Evolutionary conservation across 2,329 filamentous ascomycete genomes (phyloP), one percentile per base, ranked within the genome.

Genomic region (Aspergillus pseudoglaucus): DNA sequence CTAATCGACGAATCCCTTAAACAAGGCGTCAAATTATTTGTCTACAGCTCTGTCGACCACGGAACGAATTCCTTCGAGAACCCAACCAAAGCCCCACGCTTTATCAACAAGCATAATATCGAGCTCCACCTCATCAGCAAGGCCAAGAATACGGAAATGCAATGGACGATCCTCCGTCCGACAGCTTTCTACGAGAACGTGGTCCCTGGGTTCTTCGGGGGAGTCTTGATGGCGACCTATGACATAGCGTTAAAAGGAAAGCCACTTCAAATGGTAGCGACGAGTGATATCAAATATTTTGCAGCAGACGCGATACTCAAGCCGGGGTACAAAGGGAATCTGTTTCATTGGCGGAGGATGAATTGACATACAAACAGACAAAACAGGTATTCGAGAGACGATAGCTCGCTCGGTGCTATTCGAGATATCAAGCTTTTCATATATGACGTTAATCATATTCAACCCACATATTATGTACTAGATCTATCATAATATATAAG

Each of bases 1-100:
- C 66, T 87, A 6, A 70, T 85, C 47, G 77, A 84, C 49, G 77
- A 74, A n/a, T 71, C 78, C 2, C 59, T 85, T 48, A 72, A 75
- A 22, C 63, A 77, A 22, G 72, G 73, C 10, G 78, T 85, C 35
- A 69, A 74, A 49, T 76, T 81, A 58, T 83, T 86, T 55, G 75
- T 87, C 40, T 86, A 84, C 66, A 78, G 74, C 25, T 80, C 75
- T 45, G 80, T 84, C 22, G 83, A 86, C 53, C 79, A 83, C 35
- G 80, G 81, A 39, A 81, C 82, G 41, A 74, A 78, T 35, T 72
- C 71, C 5, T 76, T 73, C 42, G 74, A 76, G 57, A 72, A 74
- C 4, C 68, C 74, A 0, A 84, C 82, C 0, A 59, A 71, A 0
- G 72, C 85, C 42, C 78, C 80, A 0, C 82, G 87, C 62, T 87